Conservation (phyloP, 2,329 filamentous ascomycete species). For the Scytalidium lignicola region DNA sequence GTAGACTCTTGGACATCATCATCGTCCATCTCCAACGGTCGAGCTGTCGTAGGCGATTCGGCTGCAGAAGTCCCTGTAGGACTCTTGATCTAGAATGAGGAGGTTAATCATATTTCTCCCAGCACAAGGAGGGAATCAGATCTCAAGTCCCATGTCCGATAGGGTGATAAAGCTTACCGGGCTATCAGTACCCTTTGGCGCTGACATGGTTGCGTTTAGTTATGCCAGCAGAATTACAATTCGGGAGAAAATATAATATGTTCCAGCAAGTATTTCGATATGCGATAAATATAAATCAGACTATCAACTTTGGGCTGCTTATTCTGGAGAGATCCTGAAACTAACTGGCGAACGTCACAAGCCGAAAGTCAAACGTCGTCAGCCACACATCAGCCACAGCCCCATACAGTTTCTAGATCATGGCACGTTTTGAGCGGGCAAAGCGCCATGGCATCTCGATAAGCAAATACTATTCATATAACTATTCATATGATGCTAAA, state of each 20-base stretch:
- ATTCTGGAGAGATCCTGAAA: not conserved
- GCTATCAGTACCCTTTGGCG: conserved; percentile 31
- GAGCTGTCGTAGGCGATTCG: conserved; percentile 62
- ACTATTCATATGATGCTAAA: too few relatives aligned
- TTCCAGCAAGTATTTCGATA: too few relatives aligned
- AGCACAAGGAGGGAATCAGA: conserved; percentile 10
- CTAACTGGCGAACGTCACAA: not conserved
- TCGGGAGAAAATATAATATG: too few relatives aligned
- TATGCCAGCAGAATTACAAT: not conserved
- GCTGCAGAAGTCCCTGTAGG: conserved; percentile 32
- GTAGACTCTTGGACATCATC: conserved; percentile 62
- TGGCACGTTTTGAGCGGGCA: too few relatives aligned
- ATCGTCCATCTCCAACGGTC: conserved; percentile 64
- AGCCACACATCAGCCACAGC: not conserved
- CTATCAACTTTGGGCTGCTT: not conserved
- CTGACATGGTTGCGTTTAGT: conserved; percentile 32
- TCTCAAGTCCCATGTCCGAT: conserved; percentile 15
- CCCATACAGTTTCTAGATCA: too few relatives aligned
- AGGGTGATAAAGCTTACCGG: conserved; percentile 33
- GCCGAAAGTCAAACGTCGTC: not conserved
- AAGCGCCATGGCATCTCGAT: too few relatives aligned
- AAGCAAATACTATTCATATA: too few relatives aligned
- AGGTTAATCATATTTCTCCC: not conserved
- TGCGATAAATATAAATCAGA: not conserved
- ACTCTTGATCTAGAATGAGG: conserved; percentile 18